phyloP scores from a whole-genome alignment of 306 rosid species.

The Heteromeles arbutifolia region DNA sequence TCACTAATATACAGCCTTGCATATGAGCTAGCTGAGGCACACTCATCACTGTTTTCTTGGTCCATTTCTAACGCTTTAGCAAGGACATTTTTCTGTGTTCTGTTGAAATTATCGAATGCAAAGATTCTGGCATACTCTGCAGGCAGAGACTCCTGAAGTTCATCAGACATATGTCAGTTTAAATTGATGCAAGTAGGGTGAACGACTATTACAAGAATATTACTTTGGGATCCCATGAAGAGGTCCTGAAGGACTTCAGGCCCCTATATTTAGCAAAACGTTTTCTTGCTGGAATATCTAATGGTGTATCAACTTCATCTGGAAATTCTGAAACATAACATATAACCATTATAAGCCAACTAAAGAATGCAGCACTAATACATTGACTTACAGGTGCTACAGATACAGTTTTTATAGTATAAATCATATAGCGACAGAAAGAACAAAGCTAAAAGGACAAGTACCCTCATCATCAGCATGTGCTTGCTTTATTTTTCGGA shows the following conservation, averaged over 20 bases:
- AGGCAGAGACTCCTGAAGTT: constrained; percentile 83
- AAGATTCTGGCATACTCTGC: constrained; percentile 75
- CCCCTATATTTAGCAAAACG: constrained; percentile 93
- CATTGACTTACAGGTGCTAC: neutral
- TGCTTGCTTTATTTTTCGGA: constrained; percentile 73
- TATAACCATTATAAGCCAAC: constrained; percentile 9
- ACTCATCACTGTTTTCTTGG: constrained; percentile 50
- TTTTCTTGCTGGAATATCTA: constrained; percentile 76
- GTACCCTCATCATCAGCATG: constrained; percentile 93
- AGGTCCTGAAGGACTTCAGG: constrained; percentile 91
- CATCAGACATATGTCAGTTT: constrained; percentile 14
- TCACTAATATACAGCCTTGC: constrained; percentile 68
- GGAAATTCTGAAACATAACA: constrained; percentile 62
- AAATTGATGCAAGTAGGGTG: neutral
- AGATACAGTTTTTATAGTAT: neutral
- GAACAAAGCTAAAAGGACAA: neutral
- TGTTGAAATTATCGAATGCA: constrained; percentile 63
- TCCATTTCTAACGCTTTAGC: constrained; percentile 68
- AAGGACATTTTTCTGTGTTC: constrained; percentile 72
- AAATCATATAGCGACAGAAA: neutral
- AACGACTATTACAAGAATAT: neutral
- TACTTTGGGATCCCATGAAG: constrained; percentile 97
- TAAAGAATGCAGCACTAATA: neutral
- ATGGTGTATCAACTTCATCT: constrained; percentile 94
- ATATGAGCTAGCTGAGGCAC: constrained; percentile 52